Evolutionary conservation across 768 basidiomycete genomes (phyloP).

Genomic region (Chlorophyllum brunneum): DNA sequence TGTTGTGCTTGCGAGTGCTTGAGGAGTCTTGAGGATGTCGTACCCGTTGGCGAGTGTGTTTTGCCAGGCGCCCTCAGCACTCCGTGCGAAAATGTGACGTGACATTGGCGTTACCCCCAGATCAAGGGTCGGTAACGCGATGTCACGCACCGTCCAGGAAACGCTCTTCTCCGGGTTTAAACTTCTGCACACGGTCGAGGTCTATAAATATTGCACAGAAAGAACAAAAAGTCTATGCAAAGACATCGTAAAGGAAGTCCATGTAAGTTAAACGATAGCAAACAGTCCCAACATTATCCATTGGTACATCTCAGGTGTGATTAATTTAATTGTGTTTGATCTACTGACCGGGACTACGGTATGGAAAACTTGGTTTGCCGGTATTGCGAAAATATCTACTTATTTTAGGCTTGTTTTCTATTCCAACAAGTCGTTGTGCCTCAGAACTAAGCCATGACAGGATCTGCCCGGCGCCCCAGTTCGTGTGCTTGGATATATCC

Average conservation of each 20-base stretch:
- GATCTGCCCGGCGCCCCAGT: neutral
- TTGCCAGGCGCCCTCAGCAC: constrained; percentile 21
- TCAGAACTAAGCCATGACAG: neutral
- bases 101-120: constrained; percentile 1
- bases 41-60: constrained; percentile 39
- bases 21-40: constrained; percentile 43
- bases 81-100: constrained; percentile 32
- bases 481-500: constrained; percentile 3
- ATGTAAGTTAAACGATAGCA: neutral
- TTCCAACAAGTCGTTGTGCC: neutral
- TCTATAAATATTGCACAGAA: neutral
- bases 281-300: neutral
- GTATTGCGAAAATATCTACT: no score
- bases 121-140: no score
- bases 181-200: no score
- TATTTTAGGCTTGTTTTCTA: neutral
- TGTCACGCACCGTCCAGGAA: no score
- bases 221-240: constrained; percentile 1
- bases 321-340: neutral
- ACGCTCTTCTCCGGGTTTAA: no score
- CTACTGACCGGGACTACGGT: neutral
- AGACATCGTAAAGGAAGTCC: no score
- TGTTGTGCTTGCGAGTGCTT: constrained; percentile 39
- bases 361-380: neutral
- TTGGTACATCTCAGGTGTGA: constrained; percentile 4